Evolutionary conservation across 139 green algal genomes (phyloP).

Genomic region (Coelastrella sp.): DNA sequence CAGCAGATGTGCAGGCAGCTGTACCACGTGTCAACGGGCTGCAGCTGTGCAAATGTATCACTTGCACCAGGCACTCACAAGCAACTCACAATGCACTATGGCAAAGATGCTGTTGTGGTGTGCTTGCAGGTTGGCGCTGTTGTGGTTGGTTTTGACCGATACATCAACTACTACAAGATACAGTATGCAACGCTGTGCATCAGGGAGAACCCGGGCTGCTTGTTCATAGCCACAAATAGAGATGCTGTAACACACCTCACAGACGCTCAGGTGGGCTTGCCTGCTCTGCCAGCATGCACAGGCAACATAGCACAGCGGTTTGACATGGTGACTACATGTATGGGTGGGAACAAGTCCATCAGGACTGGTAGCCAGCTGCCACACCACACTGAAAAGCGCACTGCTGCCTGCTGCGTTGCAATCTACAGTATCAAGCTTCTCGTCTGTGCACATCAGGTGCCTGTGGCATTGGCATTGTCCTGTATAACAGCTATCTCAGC

Average conservation of each 20-base stretch:
- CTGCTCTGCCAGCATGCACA: too few relatives aligned
- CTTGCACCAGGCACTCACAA: not conserved
- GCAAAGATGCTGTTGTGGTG: not conserved
- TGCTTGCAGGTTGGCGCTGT: slow-evolving; percentile 89
- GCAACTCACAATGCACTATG: not conserved
- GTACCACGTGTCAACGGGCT: not conserved
- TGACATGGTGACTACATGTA: too few relatives aligned
- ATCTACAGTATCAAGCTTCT: too few relatives aligned
- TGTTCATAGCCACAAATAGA: slow-evolving; percentile 99
- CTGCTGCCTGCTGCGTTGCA: too few relatives aligned
- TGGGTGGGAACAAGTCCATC: not conserved
- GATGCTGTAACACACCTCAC: slow-evolving; percentile 99
- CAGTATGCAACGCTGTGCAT: slow-evolving; percentile 99
- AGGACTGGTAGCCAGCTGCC: not conserved
- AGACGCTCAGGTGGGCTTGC: slow-evolving; percentile 77
- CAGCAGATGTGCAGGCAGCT: too few relatives aligned
- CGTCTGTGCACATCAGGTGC: too few relatives aligned
- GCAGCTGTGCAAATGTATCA: not conserved
- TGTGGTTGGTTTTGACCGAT: slow-evolving; percentile 97
- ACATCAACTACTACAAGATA: slow-evolving; percentile 99
- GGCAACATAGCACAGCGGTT: too few relatives aligned
- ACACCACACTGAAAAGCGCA: too few relatives aligned
- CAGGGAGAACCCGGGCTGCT: slow-evolving; percentile 96
- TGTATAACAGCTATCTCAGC: too few relatives aligned
- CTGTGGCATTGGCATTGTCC: too few relatives aligned